Evolutionary conservation across 192 early-diverging fungal species (phyloP), one percentile per base, ranked within the genome.

Genomic region (Coemansia sp.): DNA sequence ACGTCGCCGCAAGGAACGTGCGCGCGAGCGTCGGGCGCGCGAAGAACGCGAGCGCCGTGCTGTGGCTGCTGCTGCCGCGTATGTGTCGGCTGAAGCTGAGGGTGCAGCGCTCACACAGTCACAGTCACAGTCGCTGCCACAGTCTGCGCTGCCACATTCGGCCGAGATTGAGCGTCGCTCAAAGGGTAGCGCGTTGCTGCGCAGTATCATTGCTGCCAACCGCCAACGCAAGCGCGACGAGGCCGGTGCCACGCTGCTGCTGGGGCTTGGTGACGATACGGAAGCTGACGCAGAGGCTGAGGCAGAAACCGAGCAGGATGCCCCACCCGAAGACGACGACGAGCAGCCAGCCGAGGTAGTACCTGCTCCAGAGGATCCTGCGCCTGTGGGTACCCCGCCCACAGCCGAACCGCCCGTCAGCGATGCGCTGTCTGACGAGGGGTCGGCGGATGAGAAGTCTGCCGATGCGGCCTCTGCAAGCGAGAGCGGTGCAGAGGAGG

Each of bases 1-100:
- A 23, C 32, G 78, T 46, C 45, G 62, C 60, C 39, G 83, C 62
- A 67, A 81, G 72, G 62, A 80, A 26, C 58, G 60, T 5, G 60
- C 59, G 10, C 46, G 49, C 1, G 70, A 74, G 51, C 61, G 62
- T 22, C 28, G 50, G 17, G 53, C 62, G 2, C 56, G 58, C 0
- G 63, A 74, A 49, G 72, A 67, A 27, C 39, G 65, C 3, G 59
- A 63, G 50, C 48, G 52, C 3, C 36, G 63, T 18, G 72, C 64
- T 10, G 41, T 53, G 27, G 72, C 62, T 23, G 59, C 55, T 2
- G 72, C 65, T 15, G 72, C 64, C 4, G 49, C 41, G 30, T 58
- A 50, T 26, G 60, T 51, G 1, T 48, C 58, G 1, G 22, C 18
- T 0, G n/a, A n/a, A n/a, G 54, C 60, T 22, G 33, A 51, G 9